Evolutionary conservation across 164 flowering plant species (phyloP).

Genomic region (Nelumbo lutea): DNA sequence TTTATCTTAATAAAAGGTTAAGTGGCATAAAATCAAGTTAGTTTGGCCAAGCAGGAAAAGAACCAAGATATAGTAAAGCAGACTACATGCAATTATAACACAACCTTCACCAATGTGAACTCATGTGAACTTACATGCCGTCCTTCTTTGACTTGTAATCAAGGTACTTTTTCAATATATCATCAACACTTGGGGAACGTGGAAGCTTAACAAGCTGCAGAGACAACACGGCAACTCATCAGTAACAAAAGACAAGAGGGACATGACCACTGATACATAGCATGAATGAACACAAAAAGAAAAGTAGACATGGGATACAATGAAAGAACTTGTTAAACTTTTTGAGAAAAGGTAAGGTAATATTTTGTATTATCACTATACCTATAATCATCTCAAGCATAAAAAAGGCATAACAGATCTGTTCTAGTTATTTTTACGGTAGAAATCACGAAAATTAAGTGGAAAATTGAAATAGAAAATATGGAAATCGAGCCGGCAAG

Average conservation of each 20-base stretch:
- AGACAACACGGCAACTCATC: background rate
- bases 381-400: no score
- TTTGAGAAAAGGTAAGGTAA: background rate
- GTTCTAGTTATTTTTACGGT: no score
- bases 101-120: no score
- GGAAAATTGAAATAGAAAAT: no score
- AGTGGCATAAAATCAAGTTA: background rate
- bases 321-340: background rate
- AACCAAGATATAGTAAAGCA: background rate
- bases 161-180: slow-evolving; percentile 60
- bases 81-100: background rate
- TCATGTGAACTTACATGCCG: slow-evolving; percentile 55
- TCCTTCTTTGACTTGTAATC: slow-evolving; percentile 66
- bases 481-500: no score
- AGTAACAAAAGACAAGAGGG: background rate
- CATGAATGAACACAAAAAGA: slow-evolving; percentile 4
- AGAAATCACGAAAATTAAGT: no score
- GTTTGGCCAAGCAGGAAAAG: background rate
- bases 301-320: background rate
- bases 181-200: slow-evolving; percentile 66
- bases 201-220: slow-evolving; percentile 88
- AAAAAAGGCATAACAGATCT: no score
- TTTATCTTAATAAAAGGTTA: no score
- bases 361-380: no score
- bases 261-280: background rate